These are phyloP conservation scores for Ganoderma resinaceum DNA, from an alignment of 1,284 basidiomycete genomes.

Conservation along the genomic window DNA sequence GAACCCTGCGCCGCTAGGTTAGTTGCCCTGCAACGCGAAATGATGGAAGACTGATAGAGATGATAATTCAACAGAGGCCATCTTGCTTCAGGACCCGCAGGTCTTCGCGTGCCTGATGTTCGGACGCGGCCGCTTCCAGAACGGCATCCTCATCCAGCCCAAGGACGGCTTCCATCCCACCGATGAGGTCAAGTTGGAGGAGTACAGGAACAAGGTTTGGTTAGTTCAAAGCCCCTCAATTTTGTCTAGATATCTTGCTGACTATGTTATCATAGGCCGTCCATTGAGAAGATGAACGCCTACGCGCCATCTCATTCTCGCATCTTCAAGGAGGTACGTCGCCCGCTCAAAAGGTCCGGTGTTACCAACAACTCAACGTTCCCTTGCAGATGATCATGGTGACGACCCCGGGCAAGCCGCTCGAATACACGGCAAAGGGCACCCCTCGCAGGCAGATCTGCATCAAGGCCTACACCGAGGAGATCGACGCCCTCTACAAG, in stretches of 20 bases:
- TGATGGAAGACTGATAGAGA: background rate
- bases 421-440: conserved; percentile 44
- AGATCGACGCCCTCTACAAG: conserved; percentile 43
- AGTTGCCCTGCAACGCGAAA: background rate
- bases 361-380: background rate
- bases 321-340: conserved; percentile 43
- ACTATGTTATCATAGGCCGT: conserved; percentile 39
- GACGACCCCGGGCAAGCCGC: conserved; percentile 37
- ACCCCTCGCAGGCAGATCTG: conserved; percentile 41
- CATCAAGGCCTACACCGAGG: conserved; percentile 39
- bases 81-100: conserved; percentile 39
- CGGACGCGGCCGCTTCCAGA: conserved; percentile 45
- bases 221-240: conserved; percentile 16
- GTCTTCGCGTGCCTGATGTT: conserved; percentile 43
- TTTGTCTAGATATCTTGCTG: background rate
- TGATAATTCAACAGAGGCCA: conserved; percentile 33
- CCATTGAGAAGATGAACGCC: conserved; percentile 45
- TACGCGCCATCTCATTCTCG: conserved; percentile 48
- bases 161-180: conserved; percentile 34
- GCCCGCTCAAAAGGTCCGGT: background rate
- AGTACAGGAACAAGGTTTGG: conserved; percentile 43
- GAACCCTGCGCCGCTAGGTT: conserved; percentile 43
- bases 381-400: conserved; percentile 42
- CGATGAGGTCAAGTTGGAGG: conserved; percentile 31
- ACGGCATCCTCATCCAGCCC: conserved; percentile 44